Conservation (phyloP, 2,329 filamentous ascomycete genomes). For the Purpureocillium lavendulum region DNA sequence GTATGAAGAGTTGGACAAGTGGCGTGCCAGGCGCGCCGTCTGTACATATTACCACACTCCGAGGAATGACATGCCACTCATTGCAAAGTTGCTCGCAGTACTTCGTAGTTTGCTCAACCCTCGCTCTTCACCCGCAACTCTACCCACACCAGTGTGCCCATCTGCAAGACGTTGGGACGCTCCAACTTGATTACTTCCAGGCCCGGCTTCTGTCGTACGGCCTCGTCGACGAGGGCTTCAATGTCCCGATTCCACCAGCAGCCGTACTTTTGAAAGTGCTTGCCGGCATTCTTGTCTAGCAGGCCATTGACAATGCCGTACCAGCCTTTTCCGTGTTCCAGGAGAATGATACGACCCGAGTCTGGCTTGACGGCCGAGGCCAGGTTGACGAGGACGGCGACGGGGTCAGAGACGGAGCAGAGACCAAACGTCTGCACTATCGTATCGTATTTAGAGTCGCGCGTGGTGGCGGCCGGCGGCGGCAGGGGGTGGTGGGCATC, state of each 20-base stretch:
- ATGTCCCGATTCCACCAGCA: constrained; percentile 65
- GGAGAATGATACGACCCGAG: constrained; percentile 49
- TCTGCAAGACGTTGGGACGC: constrained; percentile 42
- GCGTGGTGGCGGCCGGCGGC: constrained; percentile 22
- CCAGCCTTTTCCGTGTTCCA: constrained; percentile 54
- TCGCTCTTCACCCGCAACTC: constrained; percentile 38
- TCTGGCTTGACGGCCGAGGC: constrained; percentile 42
- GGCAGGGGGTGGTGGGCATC: constrained; percentile 40
- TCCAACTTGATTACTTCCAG: constrained; percentile 48
- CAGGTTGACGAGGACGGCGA: constrained; percentile 43
- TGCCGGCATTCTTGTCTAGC: constrained; percentile 45
- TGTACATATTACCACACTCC: constrained; percentile 3
- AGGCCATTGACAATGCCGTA: constrained; percentile 46
- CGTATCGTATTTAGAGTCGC: constrained; percentile 48
- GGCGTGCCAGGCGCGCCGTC: constrained; percentile 1
- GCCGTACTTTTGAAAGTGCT: constrained; percentile 51
- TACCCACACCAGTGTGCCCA: constrained; percentile 50
- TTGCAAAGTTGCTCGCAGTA: background rate
- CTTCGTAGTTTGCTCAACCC: constrained; percentile 2
- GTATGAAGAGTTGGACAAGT: constrained; percentile 10
- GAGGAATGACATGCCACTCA: constrained; percentile 8
- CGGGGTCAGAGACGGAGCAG: constrained; percentile 52
- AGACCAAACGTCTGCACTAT: constrained; percentile 57
- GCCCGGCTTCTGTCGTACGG: constrained; percentile 37
- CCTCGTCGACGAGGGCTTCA: constrained; percentile 42